Conservation (phyloP, 345 rosid species). For the Gossypium herbaceum region DNA sequence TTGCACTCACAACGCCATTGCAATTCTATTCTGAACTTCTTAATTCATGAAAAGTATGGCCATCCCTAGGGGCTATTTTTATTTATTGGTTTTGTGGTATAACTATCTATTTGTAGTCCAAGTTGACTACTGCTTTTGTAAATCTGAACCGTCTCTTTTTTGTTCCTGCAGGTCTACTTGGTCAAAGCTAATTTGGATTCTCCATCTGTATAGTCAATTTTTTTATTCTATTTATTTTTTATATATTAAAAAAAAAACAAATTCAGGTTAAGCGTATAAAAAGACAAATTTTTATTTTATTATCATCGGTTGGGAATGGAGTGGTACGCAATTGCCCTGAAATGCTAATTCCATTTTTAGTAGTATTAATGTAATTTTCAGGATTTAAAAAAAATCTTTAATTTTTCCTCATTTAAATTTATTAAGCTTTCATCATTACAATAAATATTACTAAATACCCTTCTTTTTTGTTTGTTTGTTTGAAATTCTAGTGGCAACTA, state of each 20-base stretch:
- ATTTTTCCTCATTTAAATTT: background rate
- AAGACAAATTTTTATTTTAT: too few species aligned
- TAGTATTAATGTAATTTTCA: too few species aligned
- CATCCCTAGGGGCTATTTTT: conserved; percentile 7
- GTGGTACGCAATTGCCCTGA: too few species aligned
- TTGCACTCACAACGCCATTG: conserved; percentile 22
- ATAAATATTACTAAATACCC: background rate
- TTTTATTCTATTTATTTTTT: background rate
- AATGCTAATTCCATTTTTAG: too few species aligned
- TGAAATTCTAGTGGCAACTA: background rate
- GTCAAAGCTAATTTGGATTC: conserved; percentile 83
- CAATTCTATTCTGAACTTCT: conserved; percentile 27
- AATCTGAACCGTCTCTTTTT: conserved; percentile 79
- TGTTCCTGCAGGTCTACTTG: conserved; percentile 96
- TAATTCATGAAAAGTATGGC: conserved; percentile 19
- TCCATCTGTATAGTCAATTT: conserved; percentile 60
- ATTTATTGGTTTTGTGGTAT: too few species aligned
- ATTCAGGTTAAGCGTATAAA: too few species aligned
- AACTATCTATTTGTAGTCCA: background rate
- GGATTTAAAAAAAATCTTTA: too few species aligned
- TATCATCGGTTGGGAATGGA: conserved; percentile 16
- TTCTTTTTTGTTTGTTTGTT: too few species aligned
- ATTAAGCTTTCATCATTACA: background rate
- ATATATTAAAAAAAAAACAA: too few species aligned
- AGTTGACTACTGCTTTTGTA: conserved; percentile 35